Evolutionary conservation across 306 rosid genomes (phyloP), one percentile per base, ranked within the genome.

Genomic region (Dalbergia oliveri): DNA sequence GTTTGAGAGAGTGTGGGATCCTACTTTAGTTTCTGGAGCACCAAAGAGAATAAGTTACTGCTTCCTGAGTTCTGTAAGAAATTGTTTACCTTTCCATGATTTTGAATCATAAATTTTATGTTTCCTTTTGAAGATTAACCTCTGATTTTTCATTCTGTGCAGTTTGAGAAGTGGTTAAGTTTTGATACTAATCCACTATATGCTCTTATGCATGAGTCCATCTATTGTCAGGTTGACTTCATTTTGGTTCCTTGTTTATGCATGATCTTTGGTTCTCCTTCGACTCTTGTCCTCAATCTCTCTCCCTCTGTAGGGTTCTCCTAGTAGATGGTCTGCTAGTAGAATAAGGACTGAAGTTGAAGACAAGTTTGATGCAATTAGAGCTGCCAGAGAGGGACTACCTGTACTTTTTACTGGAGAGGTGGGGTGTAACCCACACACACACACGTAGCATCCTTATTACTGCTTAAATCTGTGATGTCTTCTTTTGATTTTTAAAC

Each of bases 1-100:
- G 98, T 86, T 95, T 84, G 97, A 95, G 92, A 90, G 86, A 53
- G 94, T 85, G 63, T 95, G 99, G 99, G 99, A 95, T 86, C 98
- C 99, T 66, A 71, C 88, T 45, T 51, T 95, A 87, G 96, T 93
- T 75, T 89, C 91, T 0, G 99, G 97, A 80, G 87, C 90, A 74
- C 89, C 88, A 1, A 93, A 88, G 83, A 83, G 57, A 83, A 91
- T 95, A 82, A 93, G 91, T 80, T 85, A 85, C 83, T 83, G 81
- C 90, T 95, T 95, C 86, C 84, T 95, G 72, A 88, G 70, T 60
- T 79, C 90, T 76, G 99, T 95, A 88, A 89, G 94, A 67, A 73
- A 79, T 84, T 80, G 62, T 70, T 56, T 72, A 15, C 58, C 56
- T 81, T 70, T 66, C 31, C 13, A 57, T 79, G 57, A 68, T 81